phyloP scores from a whole-genome alignment of 768 basidiomycete genomes.

The Mycena venus region DNA sequence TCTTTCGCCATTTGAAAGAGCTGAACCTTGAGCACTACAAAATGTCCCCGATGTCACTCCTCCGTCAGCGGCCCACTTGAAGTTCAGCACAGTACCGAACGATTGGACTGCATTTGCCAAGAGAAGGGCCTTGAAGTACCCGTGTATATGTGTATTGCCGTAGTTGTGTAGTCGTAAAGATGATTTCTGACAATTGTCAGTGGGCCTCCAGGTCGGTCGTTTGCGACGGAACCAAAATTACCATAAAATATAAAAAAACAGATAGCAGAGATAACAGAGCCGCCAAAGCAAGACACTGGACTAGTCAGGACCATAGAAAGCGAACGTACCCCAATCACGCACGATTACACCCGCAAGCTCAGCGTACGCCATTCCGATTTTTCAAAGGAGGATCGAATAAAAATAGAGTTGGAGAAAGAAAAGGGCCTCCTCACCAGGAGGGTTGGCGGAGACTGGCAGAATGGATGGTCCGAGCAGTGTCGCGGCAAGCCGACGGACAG shows the following conservation, averaged over 20 bases:
- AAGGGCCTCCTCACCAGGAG: conserved; percentile 8
- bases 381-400: neutral
- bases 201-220: neutral
- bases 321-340: neutral
- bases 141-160: conserved; percentile 42
- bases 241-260: conserved; percentile 25
- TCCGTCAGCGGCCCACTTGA: conserved; percentile 42
- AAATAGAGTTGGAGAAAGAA: neutral
- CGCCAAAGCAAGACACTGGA: conserved; percentile 7
- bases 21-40: conserved; percentile 44
- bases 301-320: neutral
- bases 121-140: conserved; percentile 44
- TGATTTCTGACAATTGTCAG: conserved; percentile 9
- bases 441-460: neutral
- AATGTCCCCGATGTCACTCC: conserved; percentile 33
- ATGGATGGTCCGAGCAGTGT: neutral
- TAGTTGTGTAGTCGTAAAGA: conserved; percentile 33
- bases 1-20: neutral
- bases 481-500: neutral
- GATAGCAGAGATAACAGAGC: conserved; percentile 13
- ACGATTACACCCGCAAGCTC: conserved; percentile 22
- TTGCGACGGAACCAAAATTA: neutral
- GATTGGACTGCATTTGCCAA: conserved; percentile 45
- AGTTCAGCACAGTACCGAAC: conserved; percentile 41
- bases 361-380: neutral